Conservation (phyloP, 2,329 filamentous ascomycete genomes). For the Bipolaris victoriae region DNA sequence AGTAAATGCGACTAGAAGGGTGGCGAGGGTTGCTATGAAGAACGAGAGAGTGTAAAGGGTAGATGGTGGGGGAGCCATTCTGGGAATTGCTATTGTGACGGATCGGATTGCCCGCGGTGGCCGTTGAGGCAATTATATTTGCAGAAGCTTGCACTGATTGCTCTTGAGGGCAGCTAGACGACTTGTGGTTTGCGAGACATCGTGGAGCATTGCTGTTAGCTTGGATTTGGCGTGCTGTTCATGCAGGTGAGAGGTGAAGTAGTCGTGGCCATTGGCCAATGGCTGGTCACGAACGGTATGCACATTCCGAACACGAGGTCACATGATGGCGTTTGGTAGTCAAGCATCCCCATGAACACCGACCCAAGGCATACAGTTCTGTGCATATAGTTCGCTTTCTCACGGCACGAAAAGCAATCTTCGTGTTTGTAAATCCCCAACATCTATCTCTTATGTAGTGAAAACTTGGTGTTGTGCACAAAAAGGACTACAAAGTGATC, state of each 20-base stretch:
- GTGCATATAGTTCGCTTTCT: too few species aligned
- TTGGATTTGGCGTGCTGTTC: not conserved
- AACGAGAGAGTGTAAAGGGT: constrained; percentile 36
- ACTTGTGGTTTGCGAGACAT: not conserved
- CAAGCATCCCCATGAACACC: too few species aligned
- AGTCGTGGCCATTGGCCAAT: constrained; percentile 7
- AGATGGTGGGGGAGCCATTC: constrained; percentile 29
- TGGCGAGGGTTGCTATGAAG: constrained; percentile 41
- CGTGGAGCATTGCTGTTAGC: not conserved
- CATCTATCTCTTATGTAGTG: too few species aligned
- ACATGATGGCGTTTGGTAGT: not conserved
- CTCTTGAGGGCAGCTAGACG: not conserved
- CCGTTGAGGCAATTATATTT: not conserved
- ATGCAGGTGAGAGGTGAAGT: not conserved
- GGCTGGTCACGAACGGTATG: constrained; percentile 11
- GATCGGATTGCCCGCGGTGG: not conserved
- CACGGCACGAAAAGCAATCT: too few species aligned
- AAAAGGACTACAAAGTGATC: too few species aligned
- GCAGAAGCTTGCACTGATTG: not conserved
- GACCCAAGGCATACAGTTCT: too few species aligned
- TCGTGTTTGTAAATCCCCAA: too few species aligned
- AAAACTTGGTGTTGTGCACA: too few species aligned
- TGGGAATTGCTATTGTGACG: constrained; percentile 3
- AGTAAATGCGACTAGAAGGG: constrained; percentile 41
- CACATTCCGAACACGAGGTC: constrained; percentile 9